These are phyloP conservation scores for Stellera chamaejasme DNA, from an alignment of 345 rosid genomes.

Conservation along the genomic window DNA sequence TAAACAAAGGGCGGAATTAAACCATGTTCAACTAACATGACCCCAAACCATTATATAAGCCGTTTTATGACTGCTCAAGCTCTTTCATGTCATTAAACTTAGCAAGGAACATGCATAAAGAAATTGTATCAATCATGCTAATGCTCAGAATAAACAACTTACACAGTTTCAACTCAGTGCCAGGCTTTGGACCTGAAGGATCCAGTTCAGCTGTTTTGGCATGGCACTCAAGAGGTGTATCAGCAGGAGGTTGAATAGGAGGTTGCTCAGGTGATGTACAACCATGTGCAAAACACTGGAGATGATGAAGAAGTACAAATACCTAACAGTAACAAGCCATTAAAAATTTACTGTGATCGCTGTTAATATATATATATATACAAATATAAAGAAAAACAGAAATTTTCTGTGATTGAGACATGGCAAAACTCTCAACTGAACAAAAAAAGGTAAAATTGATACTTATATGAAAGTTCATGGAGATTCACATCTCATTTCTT, in stretches of 20 bases:
- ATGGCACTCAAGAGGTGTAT: slow-evolving; percentile 47
- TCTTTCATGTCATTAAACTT: too few relatives aligned
- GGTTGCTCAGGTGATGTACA: slow-evolving; percentile 76
- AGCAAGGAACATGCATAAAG: not conserved
- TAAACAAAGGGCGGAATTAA: slow-evolving; percentile 20
- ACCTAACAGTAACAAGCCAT: slow-evolving; percentile 38
- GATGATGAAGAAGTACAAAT: slow-evolving; percentile 87
- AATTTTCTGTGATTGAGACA: too few relatives aligned
- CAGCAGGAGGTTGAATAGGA: slow-evolving; percentile 37
- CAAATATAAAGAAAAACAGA: too few relatives aligned
- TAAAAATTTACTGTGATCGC: slow-evolving; percentile 8
- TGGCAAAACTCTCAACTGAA: not conserved
- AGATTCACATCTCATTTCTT: too few relatives aligned
- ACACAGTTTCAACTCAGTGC: slow-evolving; percentile 74
- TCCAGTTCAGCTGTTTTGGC: slow-evolving; percentile 62
- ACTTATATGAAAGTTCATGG: too few relatives aligned
- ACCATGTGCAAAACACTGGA: slow-evolving; percentile 73
- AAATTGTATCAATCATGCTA: not conserved
- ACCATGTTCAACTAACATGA: not conserved
- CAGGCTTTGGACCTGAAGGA: slow-evolving; percentile 71
- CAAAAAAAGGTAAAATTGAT: too few relatives aligned
- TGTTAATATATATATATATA: too few relatives aligned
- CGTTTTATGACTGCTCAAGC: not conserved
- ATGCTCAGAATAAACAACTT: slow-evolving; percentile 16
- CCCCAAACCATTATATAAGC: not conserved